These are phyloP conservation scores for Breviolum minutum DNA, from an alignment of 73 alveolate species.

Conservation along the genomic window DNA sequence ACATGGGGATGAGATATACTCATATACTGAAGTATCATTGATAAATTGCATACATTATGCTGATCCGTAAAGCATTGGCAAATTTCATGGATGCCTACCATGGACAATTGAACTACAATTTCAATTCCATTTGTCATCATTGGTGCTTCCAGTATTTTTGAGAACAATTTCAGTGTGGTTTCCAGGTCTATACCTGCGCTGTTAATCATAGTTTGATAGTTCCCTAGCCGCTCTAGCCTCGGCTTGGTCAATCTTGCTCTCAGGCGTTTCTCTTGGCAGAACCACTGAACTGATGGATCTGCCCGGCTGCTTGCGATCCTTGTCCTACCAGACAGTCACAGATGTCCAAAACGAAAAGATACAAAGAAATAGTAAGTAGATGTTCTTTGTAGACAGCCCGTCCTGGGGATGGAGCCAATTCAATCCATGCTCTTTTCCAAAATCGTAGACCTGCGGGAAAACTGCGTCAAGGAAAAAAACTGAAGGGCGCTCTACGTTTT, in stretches of 20 bases:
- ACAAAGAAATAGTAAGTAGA: neutral
- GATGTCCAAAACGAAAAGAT: neutral
- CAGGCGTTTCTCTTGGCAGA: conserved; percentile 7
- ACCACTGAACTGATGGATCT: conserved; percentile 79
- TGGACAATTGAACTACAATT: too few species aligned
- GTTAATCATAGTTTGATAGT: too few species aligned
- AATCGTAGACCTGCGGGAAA: conserved; percentile 74
- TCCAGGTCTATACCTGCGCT: too few species aligned
- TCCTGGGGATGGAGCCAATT: conserved; percentile 92
- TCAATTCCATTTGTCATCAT: too few species aligned
- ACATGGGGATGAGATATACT: neutral
- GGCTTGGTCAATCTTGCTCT: conserved; percentile 30
- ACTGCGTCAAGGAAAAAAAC: too few species aligned
- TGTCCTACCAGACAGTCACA: conserved; percentile 6
- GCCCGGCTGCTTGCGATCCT: conserved; percentile 94
- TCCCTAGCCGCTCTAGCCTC: conserved; percentile 8
- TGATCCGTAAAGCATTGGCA: too few species aligned
- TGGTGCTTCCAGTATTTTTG: too few species aligned
- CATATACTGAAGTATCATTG: neutral
- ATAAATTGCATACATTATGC: too few species aligned
- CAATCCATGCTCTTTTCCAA: conserved; percentile 87
- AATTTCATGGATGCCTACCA: too few species aligned
- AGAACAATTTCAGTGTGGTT: too few species aligned
- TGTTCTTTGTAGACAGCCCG: neutral
- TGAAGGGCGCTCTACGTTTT: too few species aligned